These are phyloP conservation scores for Colletotrichum sidae DNA, from an alignment of 2,329 filamentous ascomycete genomes.

Conservation along the genomic window DNA sequence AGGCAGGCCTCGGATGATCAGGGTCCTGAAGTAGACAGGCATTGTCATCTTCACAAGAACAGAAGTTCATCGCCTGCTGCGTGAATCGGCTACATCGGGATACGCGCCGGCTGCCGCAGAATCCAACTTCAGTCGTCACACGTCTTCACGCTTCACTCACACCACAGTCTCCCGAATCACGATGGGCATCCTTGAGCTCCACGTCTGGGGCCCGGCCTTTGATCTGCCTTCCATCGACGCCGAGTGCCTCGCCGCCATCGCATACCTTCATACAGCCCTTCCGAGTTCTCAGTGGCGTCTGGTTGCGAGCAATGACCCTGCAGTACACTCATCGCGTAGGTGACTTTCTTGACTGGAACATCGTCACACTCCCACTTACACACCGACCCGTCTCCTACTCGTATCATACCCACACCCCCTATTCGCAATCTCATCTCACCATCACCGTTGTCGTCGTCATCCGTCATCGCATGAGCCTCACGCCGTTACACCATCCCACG, in stretches of 20 bases:
- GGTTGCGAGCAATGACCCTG: slow-evolving; percentile 78
- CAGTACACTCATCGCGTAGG: slow-evolving; percentile 77
- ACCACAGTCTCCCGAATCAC: slow-evolving; percentile 1
- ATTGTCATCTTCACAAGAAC: background rate
- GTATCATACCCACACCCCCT: slow-evolving; percentile 43
- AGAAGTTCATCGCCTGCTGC: background rate
- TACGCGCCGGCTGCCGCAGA: slow-evolving; percentile 3
- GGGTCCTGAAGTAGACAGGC: slow-evolving; percentile 7
- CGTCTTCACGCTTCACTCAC: slow-evolving; percentile 15
- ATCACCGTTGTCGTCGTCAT: slow-evolving; percentile 25
- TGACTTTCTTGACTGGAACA: slow-evolving; percentile 38
- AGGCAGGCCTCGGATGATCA: slow-evolving; percentile 9
- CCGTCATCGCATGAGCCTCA: too few species aligned
- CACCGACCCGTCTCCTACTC: slow-evolving; percentile 21
- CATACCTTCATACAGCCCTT: slow-evolving; percentile 76
- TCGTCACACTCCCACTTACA: slow-evolving; percentile 20
- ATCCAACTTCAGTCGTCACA: slow-evolving; percentile 1
- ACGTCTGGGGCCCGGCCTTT: slow-evolving; percentile 92
- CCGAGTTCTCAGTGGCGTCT: slow-evolving; percentile 73
- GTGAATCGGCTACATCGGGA: slow-evolving; percentile 19
- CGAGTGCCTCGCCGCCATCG: slow-evolving; percentile 86
- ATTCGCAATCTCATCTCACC: slow-evolving; percentile 1
- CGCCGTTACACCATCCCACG: slow-evolving; percentile 16
- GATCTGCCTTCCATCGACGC: slow-evolving; percentile 90
- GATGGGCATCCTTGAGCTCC: slow-evolving; percentile 72